A percentile compares a stretch with the other conserved stretches of the same genome.
phyloP scores from a whole-genome alignment of 2,329 filamentous ascomycete species.

The Ophioceras dolichostomum region DNA sequence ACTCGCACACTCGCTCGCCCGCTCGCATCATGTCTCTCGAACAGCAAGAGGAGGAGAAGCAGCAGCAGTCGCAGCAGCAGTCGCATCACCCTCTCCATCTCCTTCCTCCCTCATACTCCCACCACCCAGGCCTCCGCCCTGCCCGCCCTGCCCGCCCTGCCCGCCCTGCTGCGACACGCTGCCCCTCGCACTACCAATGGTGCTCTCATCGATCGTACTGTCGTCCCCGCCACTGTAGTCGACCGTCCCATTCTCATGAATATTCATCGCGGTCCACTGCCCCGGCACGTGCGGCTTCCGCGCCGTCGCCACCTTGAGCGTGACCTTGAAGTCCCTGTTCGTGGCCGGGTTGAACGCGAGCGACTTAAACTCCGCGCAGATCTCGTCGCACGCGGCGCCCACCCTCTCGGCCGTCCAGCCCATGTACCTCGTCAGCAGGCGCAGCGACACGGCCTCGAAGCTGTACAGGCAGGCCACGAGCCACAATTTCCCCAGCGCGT shows the following conservation, averaged over 20 bases:
- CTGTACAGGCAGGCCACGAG: conserved; percentile 26
- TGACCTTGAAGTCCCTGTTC: conserved; percentile 29
- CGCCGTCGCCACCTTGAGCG: conserved; percentile 33
- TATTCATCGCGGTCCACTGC: conserved; percentile 6
- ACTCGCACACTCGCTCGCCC: too few relatives aligned
- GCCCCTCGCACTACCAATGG: too few relatives aligned
- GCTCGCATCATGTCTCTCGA: too few relatives aligned
- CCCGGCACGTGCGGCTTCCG: conserved; percentile 29
- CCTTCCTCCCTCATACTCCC: too few relatives aligned
- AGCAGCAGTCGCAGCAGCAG: too few relatives aligned
- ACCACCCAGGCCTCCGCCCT: too few relatives aligned
- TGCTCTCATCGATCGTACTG: conserved; percentile 9
- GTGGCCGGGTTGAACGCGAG: conserved; percentile 33
- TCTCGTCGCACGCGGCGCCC: conserved; percentile 30
- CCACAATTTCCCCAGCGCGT: conserved; percentile 31
- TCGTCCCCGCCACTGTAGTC: conserved; percentile 4
- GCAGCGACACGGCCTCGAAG: conserved; percentile 29
- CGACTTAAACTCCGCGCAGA: conserved; percentile 33
- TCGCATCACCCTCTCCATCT: too few relatives aligned
- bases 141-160: too few relatives aligned
- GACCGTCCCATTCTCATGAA: neutral
- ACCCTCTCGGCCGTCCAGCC: conserved; percentile 38
- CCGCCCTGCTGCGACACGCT: too few relatives aligned
- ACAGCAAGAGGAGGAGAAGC: too few relatives aligned
- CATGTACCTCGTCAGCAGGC: conserved; percentile 39